Evolutionary conservation across 2,329 filamentous ascomycete genomes (phyloP).

Genomic region (Scedosporium aurantiacum): DNA sequence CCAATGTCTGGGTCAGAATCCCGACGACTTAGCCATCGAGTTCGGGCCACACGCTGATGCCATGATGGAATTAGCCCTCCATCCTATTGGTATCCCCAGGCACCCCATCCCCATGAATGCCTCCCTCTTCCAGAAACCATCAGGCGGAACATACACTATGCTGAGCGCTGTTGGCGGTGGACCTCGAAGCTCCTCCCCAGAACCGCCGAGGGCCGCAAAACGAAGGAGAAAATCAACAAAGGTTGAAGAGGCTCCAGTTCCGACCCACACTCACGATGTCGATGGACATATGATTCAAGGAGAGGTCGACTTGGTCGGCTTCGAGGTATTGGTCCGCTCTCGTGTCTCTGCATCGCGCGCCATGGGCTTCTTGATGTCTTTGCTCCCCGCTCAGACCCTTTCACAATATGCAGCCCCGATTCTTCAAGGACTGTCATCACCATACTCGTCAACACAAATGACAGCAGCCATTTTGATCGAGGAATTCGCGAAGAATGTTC

Average conservation of each 20-base stretch:
- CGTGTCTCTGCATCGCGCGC: slow-evolving; percentile 80
- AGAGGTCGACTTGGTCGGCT: slow-evolving; percentile 86
- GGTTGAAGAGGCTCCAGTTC: slow-evolving; percentile 52
- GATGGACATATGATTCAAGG: slow-evolving; percentile 97
- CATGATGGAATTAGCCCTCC: slow-evolving; percentile 74
- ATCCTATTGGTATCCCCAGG: slow-evolving; percentile 84
- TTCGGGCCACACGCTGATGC: slow-evolving; percentile 66
- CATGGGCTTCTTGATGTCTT: slow-evolving; percentile 71
- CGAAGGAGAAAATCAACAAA: slow-evolving; percentile 79
- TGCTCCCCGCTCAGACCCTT: slow-evolving; percentile 54
- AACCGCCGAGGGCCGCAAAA: slow-evolving; percentile 55
- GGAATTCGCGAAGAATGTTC: slow-evolving; percentile 61
- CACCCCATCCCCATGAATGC: slow-evolving; percentile 89
- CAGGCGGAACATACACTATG: slow-evolving; percentile 67
- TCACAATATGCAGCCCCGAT: slow-evolving; percentile 56
- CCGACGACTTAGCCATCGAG: slow-evolving; percentile 56
- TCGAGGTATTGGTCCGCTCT: slow-evolving; percentile 78
- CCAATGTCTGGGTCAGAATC: slow-evolving; percentile 52
- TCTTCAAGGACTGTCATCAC: slow-evolving; percentile 55
- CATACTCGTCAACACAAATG: slow-evolving; percentile 77
- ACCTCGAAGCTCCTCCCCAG: slow-evolving; percentile 40
- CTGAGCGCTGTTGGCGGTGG: slow-evolving; percentile 31
- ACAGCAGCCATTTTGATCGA: slow-evolving; percentile 75
- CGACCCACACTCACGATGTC: slow-evolving; percentile 77
- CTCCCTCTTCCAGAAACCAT: slow-evolving; percentile 82